A percentile compares a stretch with the other conserved stretches of the same genome.
phyloP scores from a whole-genome alignment of 2,329 filamentous ascomycete genomes.

The Chaetoscypha palmicola region DNA sequence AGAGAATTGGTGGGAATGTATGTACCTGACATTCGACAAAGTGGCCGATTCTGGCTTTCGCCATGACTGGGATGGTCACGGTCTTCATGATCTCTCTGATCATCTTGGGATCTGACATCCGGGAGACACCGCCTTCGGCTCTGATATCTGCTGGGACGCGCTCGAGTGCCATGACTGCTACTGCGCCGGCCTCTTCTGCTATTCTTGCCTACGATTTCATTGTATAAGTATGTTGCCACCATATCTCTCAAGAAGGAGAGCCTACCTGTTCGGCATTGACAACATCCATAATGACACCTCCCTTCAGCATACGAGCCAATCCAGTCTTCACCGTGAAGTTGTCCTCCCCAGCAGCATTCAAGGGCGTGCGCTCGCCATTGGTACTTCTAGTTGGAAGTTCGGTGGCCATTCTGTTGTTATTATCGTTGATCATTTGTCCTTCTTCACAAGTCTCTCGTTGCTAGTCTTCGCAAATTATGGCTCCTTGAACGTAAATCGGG shows the following conservation, averaged over 20 bases:
- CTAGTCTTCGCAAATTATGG: too few relatives aligned
- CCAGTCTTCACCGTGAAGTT: constrained; percentile 89
- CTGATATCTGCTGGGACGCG: constrained; percentile 95
- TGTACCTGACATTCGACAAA: constrained; percentile 86
- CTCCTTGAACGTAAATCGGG: too few relatives aligned
- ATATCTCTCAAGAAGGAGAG: background rate
- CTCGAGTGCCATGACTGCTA: constrained; percentile 97
- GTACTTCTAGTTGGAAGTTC: constrained; percentile 37
- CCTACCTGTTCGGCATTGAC: constrained; percentile 75
- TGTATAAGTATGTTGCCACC: constrained; percentile 9
- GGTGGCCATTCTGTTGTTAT: constrained; percentile 28
- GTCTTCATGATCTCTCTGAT: constrained; percentile 93
- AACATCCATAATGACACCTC: constrained; percentile 99
- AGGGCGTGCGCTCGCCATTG: constrained; percentile 18
- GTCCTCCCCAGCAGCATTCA: constrained; percentile 19
- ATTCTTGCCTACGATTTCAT: constrained; percentile 68
- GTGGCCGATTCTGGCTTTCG: constrained; percentile 95
- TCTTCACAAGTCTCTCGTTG: too few relatives aligned
- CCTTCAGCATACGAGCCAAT: constrained; percentile 96
- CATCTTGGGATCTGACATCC: constrained; percentile 93
- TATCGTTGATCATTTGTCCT: constrained; percentile 22
- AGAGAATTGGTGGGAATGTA: too few relatives aligned
- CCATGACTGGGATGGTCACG: constrained; percentile 98
- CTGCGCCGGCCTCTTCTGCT: constrained; percentile 92
- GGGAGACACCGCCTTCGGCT: constrained; percentile 82